Conservation (phyloP, 306 rosid genomes). For the Vigna radiata region DNA sequence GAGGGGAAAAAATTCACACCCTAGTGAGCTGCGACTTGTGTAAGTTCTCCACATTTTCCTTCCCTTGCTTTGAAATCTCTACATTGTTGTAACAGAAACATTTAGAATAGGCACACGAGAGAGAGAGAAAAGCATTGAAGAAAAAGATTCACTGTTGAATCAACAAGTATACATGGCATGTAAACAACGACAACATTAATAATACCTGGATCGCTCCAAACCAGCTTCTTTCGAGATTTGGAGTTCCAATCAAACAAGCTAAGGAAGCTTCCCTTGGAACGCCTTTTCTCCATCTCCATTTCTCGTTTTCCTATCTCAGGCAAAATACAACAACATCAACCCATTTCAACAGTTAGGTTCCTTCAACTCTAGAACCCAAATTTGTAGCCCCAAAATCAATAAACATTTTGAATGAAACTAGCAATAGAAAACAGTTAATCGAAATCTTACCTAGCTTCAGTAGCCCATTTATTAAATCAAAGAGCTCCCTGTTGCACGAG, state of each 20-base stretch:
- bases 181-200: slow-evolving; percentile 24
- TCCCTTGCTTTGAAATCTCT: slow-evolving; percentile 64
- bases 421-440: slow-evolving; percentile 8
- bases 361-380: slow-evolving; percentile 39
- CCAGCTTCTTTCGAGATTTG: slow-evolving; percentile 84
- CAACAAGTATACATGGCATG: slow-evolving; percentile 26
- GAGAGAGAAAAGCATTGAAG: slow-evolving; percentile 17
- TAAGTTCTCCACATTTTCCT: slow-evolving; percentile 63
- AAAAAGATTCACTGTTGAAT: neutral
- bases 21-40: slow-evolving; percentile 52
- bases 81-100: slow-evolving; percentile 45
- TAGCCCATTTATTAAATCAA: slow-evolving; percentile 44
- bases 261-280: slow-evolving; percentile 88
- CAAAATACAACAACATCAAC: neutral
- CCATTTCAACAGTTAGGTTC: slow-evolving; percentile 21
- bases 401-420: slow-evolving; percentile 33
- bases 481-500: slow-evolving; percentile 24
- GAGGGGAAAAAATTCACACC: slow-evolving; percentile 52
- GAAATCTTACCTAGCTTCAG: slow-evolving; percentile 51
- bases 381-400: slow-evolving; percentile 21
- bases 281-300: slow-evolving; percentile 84
- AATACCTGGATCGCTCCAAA: slow-evolving; percentile 59
- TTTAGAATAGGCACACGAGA: slow-evolving; percentile 31
- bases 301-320: slow-evolving; percentile 28
- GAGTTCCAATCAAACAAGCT: slow-evolving; percentile 94